Evolutionary conservation across 1,284 basidiomycete species (phyloP).

Genomic region (Sporisorium iseilematis-ciliati): DNA sequence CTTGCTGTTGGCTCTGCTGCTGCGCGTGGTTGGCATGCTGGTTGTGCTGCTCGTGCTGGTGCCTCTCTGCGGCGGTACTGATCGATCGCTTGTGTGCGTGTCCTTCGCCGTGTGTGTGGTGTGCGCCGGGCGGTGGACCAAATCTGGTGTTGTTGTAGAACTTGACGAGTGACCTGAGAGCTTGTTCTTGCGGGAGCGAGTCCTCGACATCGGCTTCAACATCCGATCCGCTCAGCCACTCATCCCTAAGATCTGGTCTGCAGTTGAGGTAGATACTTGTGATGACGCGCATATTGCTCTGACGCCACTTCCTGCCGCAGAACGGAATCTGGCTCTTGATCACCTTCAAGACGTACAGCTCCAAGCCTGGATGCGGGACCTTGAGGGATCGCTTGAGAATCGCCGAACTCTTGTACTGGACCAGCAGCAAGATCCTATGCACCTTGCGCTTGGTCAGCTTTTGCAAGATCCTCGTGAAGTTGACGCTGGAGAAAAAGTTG

Average conservation of each 20-base stretch:
- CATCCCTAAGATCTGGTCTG: slow-evolving; percentile 93
- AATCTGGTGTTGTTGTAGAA: slow-evolving; percentile 76
- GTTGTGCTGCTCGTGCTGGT: slow-evolving; percentile 16
- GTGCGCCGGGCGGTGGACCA: slow-evolving; percentile 33
- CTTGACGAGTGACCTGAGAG: slow-evolving; percentile 91
- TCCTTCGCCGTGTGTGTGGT: slow-evolving; percentile 42
- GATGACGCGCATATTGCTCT: slow-evolving; percentile 99
- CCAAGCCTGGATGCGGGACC: slow-evolving; percentile 92
- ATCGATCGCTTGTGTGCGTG: slow-evolving; percentile 55
- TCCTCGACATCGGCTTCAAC: slow-evolving; percentile 86
- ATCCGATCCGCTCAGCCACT: slow-evolving; percentile 95
- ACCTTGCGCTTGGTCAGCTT: slow-evolving; percentile 95
- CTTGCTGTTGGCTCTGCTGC: slow-evolving; percentile 13
- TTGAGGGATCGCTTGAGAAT: slow-evolving; percentile 89
- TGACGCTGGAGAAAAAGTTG: slow-evolving; percentile 98
- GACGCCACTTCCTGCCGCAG: slow-evolving; percentile 97
- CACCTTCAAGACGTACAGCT: slow-evolving; percentile 95
- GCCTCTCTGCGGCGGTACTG: slow-evolving; percentile 41
- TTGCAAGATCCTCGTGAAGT: slow-evolving; percentile 97
- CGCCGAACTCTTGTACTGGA: slow-evolving; percentile 96
- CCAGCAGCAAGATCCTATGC: slow-evolving; percentile 93
- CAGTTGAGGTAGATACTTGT: slow-evolving; percentile 98
- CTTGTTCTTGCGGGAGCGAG: slow-evolving; percentile 88
- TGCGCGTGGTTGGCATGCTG: slow-evolving; percentile 1
- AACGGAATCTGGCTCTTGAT: slow-evolving; percentile 99